Conservation (phyloP, 2,329 filamentous ascomycete species). For the Talaromyces albobiverticillius region DNA sequence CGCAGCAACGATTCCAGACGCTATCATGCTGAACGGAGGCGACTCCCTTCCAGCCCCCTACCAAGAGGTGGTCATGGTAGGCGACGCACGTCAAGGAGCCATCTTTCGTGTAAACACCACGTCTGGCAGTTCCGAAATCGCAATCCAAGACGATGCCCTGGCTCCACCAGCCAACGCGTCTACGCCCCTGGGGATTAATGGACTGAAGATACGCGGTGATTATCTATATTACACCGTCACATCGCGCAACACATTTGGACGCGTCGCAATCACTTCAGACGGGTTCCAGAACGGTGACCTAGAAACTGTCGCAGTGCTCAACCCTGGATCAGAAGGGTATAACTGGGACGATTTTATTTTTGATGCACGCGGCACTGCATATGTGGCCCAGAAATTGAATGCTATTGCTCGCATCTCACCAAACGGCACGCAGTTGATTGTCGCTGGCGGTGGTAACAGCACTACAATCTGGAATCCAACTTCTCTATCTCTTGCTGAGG, state of each 20-base stretch:
- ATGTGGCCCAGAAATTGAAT: background rate
- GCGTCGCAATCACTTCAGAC: background rate
- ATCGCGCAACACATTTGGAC: background rate
- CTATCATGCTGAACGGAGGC: conserved; percentile 3
- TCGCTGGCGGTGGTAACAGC: background rate
- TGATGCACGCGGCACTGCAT: background rate
- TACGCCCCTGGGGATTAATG: conserved; percentile 16
- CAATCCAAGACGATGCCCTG: conserved; percentile 8
- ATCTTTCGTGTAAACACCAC: conserved; percentile 13
- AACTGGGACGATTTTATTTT: conserved; percentile 5
- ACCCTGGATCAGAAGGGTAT: background rate
- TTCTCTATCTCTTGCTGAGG: background rate
- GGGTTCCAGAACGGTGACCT: background rate
- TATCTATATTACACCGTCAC: conserved; percentile 14
- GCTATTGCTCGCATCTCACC: background rate
- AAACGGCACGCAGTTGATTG: background rate
- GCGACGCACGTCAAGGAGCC: conserved; percentile 13
- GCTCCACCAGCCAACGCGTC: background rate
- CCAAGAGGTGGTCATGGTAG: conserved; percentile 10
- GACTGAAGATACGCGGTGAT: conserved; percentile 4
- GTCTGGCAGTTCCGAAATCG: conserved; percentile 1
- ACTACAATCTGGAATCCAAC: background rate
- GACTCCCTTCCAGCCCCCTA: background rate
- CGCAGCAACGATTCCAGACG: background rate
- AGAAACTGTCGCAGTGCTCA: background rate